Evolutionary conservation across 1,139 yeast genomes (phyloP).

Genomic region (Nadsonia starkeyi-henricii): DNA sequence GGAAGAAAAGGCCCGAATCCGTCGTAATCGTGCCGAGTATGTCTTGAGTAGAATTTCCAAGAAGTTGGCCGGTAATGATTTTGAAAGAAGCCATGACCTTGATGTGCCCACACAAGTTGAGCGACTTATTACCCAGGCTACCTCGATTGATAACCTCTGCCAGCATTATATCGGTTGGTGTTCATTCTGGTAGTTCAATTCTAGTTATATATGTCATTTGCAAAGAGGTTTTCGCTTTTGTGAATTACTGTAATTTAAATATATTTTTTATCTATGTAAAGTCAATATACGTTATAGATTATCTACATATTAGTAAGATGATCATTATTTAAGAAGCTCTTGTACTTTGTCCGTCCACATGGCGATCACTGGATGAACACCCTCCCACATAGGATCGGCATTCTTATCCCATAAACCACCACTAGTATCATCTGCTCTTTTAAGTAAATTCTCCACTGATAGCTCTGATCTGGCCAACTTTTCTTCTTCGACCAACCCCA

Average conservation of each 20-base stretch:
- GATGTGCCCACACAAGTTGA: slow-evolving; percentile 88
- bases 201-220: too few relatives aligned
- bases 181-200: slow-evolving; percentile 63
- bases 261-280: too few relatives aligned
- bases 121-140: slow-evolving; percentile 86
- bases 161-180: slow-evolving; percentile 99
- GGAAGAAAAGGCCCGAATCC: slow-evolving; percentile 64
- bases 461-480: slow-evolving; percentile 36
- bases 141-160: slow-evolving; percentile 88
- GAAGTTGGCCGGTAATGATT: slow-evolving; percentile 88
- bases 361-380: slow-evolving; percentile 25
- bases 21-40: slow-evolving; percentile 84
- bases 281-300: too few relatives aligned
- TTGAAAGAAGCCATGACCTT: slow-evolving; percentile 36
- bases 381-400: slow-evolving; percentile 23
- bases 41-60: slow-evolving; percentile 85
- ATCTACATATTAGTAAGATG: too few relatives aligned
- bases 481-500: slow-evolving; percentile 17
- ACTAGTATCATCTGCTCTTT: slow-evolving; percentile 9
- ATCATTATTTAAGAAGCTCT: background rate
- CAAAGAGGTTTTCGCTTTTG: slow-evolving; percentile 1
- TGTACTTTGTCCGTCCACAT: slow-evolving; percentile 24
- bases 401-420: slow-evolving; percentile 35
- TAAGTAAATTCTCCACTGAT: slow-evolving; percentile 37
- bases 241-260: background rate